Base-by-base conservation (phyloP, 2,329 filamentous ascomycete genomes). In the Sphaerulina musiva region DNA sequence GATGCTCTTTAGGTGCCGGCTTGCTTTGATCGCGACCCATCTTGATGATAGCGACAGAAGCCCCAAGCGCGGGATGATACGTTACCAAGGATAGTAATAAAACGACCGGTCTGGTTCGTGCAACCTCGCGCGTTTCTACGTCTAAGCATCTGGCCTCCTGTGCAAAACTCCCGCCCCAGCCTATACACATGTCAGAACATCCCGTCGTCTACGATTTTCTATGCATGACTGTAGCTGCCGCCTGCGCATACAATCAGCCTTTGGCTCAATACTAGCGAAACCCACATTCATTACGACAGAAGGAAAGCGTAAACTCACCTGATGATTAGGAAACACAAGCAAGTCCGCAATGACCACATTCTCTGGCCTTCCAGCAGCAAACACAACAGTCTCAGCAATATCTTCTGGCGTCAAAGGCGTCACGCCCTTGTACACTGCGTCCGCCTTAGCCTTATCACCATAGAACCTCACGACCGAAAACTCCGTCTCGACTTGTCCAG, bases 401-500 rank as follows among this genome's bases (percentile, higher is more conserved):
- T 96, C 91, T 47, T 93, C 88, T 0, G 87, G 87, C 0, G 89
- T 95, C 62, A 96, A 76, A 40, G 91, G 90, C 62, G 95, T 87
- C 62, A 81, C 85, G 48, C 85, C 86, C 84, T 84, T 83, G 71
- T 95, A 95, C 50, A 95, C 89, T 48, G 88, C 87, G 75, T 93
- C 87, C 4, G 91, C 91, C 77, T 95, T 95, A 57, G 78, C 69
- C 77, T 91, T 91, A 70, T 96, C 91, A 4, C 91, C 91, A 59
- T 88, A 84, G 71, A 93, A 95, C 57, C 91, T 80, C 41, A 95
- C 87, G 14, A 95, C 77, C 2, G 87, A 92, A 73, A 96, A 95
- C 69, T 96, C 88, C 43, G 91, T 95, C 78, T 95, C 89, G 45
- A 95, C 90, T 74, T 95, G 90, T 26, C 91, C 91, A 0, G 91